A percentile compares a stretch with the other conserved stretches of the same genome.
Evolutionary conservation across 2,329 filamentous ascomycete genomes (phyloP).

Genomic region (Apiospora arundinis): DNA sequence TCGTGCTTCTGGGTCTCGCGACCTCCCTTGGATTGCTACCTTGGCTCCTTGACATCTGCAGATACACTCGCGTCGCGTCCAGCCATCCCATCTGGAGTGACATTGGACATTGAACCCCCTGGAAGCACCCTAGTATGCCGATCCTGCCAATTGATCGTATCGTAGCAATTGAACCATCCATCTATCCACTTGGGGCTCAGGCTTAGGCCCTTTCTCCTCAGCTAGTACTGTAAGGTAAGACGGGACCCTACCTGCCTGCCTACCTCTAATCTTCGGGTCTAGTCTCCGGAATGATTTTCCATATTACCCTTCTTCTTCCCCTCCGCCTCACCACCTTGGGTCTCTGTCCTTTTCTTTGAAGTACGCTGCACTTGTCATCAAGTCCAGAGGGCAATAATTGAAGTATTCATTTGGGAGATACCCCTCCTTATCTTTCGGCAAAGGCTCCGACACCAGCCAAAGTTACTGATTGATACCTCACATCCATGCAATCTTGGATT

Average conservation of each 20-base stretch:
- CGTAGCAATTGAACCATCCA: constrained; percentile 12
- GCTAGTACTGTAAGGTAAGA: background rate
- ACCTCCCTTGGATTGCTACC: constrained; percentile 9
- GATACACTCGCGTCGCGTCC: background rate
- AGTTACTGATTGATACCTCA: background rate
- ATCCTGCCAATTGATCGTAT: constrained; percentile 11
- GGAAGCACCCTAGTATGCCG: background rate
- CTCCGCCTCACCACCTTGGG: background rate
- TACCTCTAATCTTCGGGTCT: background rate
- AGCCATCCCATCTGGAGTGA: constrained; percentile 7
- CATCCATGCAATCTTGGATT: background rate
- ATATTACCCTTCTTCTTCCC: background rate
- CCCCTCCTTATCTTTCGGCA: background rate
- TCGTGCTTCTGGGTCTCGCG: constrained; percentile 3
- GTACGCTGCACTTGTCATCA: constrained; percentile 14
- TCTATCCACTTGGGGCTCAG: background rate
- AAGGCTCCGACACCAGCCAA: background rate
- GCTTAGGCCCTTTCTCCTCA: background rate
- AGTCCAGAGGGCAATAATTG: background rate
- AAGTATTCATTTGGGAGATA: background rate
- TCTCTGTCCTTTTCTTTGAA: background rate
- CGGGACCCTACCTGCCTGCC: background rate
- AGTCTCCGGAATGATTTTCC: background rate
- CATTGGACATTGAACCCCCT: background rate
- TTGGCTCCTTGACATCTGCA: constrained; percentile 7